phyloP scores from a whole-genome alignment of 192 early-diverging fungal species.

The Linnemannia schmuckeri region DNA sequence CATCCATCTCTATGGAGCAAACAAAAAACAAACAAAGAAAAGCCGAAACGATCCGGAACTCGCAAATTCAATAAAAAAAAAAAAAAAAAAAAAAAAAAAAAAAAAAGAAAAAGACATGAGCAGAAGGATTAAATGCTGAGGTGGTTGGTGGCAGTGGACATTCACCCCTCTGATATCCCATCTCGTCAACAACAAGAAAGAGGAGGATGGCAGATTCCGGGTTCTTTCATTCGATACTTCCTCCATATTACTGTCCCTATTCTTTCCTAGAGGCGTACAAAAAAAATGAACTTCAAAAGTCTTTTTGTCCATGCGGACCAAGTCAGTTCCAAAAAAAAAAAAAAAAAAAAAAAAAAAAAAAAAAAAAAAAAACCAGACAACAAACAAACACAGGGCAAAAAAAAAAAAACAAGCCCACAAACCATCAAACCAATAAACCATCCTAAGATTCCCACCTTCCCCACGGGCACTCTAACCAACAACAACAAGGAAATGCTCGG shows the following conservation, averaged over 20 bases:
- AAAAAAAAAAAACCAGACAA: not conserved
- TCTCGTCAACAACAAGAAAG: not conserved
- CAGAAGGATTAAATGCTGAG: not conserved
- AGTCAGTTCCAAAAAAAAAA: not conserved
- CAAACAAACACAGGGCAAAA: not conserved
- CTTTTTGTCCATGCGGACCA: not conserved
- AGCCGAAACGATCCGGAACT: not conserved
- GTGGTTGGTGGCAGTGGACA: not conserved
- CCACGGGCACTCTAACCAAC: not conserved
- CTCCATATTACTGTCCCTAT: not conserved
- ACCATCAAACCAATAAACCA: not conserved
- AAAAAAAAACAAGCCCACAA: not conserved
- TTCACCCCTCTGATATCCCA: not conserved
- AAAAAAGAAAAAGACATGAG: not conserved
- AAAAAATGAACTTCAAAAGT: not conserved
- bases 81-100: not conserved
- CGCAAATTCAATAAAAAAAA: not conserved
- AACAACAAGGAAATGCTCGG: slow-evolving; percentile 3
- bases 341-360: not conserved
- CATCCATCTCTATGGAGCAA: not conserved
- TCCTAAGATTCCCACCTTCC: not conserved
- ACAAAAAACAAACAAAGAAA: not conserved
- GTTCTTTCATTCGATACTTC: not conserved
- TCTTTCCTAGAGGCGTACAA: not conserved
- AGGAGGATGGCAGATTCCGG: not conserved